phyloP scores from a whole-genome alignment of 306 rosid genomes.

The Vigna radiata region DNA sequence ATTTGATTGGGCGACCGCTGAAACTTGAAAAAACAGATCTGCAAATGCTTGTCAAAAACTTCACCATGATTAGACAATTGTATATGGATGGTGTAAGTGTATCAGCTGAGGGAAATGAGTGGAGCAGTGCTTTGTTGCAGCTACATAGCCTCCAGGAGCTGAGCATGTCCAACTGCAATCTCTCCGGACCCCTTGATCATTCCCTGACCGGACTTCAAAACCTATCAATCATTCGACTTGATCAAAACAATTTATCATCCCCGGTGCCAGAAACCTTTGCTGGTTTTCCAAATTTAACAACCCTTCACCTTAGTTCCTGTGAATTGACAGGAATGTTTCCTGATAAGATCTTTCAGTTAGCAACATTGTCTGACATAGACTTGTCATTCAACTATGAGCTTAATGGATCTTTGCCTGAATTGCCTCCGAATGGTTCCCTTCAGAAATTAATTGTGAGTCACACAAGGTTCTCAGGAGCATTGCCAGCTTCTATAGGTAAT shows the following conservation, averaged over 20 bases:
- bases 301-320: constrained; percentile 30
- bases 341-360: constrained; percentile 37
- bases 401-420: constrained; percentile 43
- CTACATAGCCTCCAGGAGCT: constrained; percentile 40
- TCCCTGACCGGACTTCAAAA: constrained; percentile 24
- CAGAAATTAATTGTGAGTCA: neutral
- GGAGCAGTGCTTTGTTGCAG: constrained; percentile 51
- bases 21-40: constrained; percentile 33
- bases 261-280: constrained; percentile 44
- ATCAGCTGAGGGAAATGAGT: constrained; percentile 49
- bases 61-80: constrained; percentile 45
- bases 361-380: constrained; percentile 28
- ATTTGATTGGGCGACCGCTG: neutral
- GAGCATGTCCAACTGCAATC: constrained; percentile 50
- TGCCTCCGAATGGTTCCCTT: constrained; percentile 27
- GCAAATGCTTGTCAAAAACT: constrained; percentile 33
- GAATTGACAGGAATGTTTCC: constrained; percentile 45
- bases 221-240: constrained; percentile 43
- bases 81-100: constrained; percentile 57
- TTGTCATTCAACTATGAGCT: neutral
- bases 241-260: constrained; percentile 41
- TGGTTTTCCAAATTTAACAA: constrained; percentile 29
- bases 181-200: constrained; percentile 47
- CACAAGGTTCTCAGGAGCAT: constrained; percentile 23
- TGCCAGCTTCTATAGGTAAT: constrained; percentile 37